These are phyloP conservation scores for Penicillium ucsense DNA, from an alignment of 495 filamentous ascomycete species.

Conservation along the genomic window DNA sequence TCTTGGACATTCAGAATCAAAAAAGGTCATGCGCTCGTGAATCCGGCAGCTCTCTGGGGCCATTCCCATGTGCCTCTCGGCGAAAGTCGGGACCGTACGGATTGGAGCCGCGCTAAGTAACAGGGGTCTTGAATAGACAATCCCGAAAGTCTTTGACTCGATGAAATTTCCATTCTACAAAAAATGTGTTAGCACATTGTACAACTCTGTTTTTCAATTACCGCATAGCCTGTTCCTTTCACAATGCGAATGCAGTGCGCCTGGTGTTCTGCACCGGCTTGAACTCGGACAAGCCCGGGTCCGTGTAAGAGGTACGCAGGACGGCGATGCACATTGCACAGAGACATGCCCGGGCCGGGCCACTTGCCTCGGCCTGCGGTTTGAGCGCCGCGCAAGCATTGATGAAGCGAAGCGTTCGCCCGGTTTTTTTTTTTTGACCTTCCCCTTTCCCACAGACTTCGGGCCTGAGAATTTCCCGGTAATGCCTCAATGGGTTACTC, in stretches of 20 bases:
- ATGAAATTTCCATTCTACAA: background rate
- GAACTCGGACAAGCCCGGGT: too few relatives aligned
- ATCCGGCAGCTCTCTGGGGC: too few relatives aligned
- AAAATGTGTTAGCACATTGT: background rate
- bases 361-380: constrained; percentile 1
- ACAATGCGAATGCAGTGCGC: too few relatives aligned
- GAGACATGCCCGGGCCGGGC: background rate
- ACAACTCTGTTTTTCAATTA: too few relatives aligned
- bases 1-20: too few relatives aligned
- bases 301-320: background rate
- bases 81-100: background rate
- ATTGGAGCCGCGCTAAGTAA: background rate
- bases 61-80: background rate
- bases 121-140: background rate
- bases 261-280: too few relatives aligned
- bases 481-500: too few relatives aligned
- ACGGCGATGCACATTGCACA: background rate
- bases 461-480: too few relatives aligned
- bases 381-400: background rate
- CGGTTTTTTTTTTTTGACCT: background rate
- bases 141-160: background rate
- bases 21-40: too few relatives aligned
- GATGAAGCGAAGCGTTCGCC: background rate
- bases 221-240: too few relatives aligned
- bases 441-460: background rate